Percentiles rank a stretch among this genome's conserved stretches.
phyloP scores from a whole-genome alignment of 208 protist genomes.

The Trypanosoma congolense region DNA sequence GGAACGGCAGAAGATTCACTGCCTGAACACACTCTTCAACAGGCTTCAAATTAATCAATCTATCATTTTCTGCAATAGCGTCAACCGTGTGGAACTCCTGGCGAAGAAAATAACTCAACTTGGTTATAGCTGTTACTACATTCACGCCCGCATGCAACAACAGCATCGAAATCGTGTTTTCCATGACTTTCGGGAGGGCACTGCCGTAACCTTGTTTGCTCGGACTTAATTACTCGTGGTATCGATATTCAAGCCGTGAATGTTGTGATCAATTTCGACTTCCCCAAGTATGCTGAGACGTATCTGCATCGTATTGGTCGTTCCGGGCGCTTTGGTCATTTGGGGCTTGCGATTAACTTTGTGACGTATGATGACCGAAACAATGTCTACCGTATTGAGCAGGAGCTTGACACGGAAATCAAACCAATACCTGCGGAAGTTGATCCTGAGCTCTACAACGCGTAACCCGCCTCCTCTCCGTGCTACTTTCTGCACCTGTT shows the following conservation, averaged over 20 bases:
- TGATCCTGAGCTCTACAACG: constrained; percentile 93
- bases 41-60: constrained; percentile 99
- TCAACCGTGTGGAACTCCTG: constrained; percentile 98
- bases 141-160: constrained; percentile 99
- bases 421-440: constrained; percentile 97
- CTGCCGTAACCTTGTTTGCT: constrained; percentile 98
- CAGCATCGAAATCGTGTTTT: constrained; percentile 98
- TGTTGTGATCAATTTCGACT: constrained; percentile 99
- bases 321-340: constrained; percentile 96
- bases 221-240: constrained; percentile 99
- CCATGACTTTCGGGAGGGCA: constrained; percentile 98
- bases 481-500: not conserved
- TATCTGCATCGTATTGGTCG: constrained; percentile 98
- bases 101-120: constrained; percentile 99
- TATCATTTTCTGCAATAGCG: constrained; percentile 99
- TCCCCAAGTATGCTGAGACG: constrained; percentile 97
- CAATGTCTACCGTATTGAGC: constrained; percentile 97
- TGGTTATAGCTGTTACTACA: constrained; percentile 99
- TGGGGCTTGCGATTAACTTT: constrained; percentile 99
- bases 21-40: constrained; percentile 99
- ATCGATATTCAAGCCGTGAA: constrained; percentile 99
- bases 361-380: constrained; percentile 96
- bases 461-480: constrained; percentile 26
- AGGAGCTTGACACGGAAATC: constrained; percentile 99
- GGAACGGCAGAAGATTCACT: constrained; percentile 99